Conservation (phyloP, 2,329 filamentous ascomycete genomes). For the Phyllosticta citrichinensis region DNA sequence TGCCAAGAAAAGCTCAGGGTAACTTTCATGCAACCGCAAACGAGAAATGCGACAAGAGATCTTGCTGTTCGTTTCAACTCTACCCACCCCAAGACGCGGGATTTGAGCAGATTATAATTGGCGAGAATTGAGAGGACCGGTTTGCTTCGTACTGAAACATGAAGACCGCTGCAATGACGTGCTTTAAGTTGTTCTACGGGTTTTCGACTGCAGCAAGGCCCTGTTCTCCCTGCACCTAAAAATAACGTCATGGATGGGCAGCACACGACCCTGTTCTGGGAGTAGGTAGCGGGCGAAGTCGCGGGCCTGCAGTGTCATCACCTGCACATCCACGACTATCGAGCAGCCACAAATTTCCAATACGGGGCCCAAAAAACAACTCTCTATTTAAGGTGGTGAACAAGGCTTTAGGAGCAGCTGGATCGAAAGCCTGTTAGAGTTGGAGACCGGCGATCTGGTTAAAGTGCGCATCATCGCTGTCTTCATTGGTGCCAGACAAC, state of each 20-base stretch:
- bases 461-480: neutral
- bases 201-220: neutral
- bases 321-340: neutral
- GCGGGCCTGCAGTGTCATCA: neutral
- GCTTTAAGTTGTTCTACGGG: neutral
- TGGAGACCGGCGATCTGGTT: neutral
- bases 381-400: neutral
- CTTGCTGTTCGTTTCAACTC: neutral
- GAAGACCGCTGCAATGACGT: neutral
- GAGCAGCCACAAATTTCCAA: neutral
- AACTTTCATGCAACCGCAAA: neutral
- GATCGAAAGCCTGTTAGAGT: neutral
- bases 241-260: neutral
- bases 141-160: neutral
- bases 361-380: neutral
- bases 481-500: neutral
- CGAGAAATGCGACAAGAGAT: neutral
- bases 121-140: neutral
- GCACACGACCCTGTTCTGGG: neutral
- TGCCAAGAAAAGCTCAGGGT: neutral
- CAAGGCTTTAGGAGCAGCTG: neutral
- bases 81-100: neutral
- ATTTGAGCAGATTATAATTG: neutral
- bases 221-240: neutral
- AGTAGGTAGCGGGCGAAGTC: neutral